A percentile compares a stretch with the other conserved stretches of the same genome.
phyloP scores from a whole-genome alignment of 202 grass and related monocot species.

The Setaria viridis region DNA sequence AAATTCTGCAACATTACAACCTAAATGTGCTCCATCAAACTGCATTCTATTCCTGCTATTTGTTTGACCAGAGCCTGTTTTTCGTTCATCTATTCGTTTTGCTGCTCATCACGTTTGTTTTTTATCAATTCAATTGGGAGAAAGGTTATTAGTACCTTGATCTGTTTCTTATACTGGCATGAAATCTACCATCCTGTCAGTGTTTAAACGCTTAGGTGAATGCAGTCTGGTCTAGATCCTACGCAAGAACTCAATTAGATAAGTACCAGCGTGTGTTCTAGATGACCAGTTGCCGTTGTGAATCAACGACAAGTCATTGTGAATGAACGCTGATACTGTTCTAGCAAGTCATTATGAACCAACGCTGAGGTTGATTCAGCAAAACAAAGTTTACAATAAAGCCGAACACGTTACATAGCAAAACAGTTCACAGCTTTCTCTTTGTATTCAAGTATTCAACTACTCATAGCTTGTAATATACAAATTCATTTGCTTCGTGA shows the following conservation, averaged over 20 bases:
- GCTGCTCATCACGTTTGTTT: background rate
- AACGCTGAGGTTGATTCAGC: background rate
- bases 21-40: conserved; percentile 4
- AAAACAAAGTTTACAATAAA: background rate
- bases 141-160: background rate
- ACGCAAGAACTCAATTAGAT: too few species aligned
- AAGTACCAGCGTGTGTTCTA: too few species aligned
- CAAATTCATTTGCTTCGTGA: conserved; percentile 7
- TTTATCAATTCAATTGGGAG: background rate
- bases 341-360: too few species aligned
- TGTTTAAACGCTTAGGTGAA: too few species aligned
- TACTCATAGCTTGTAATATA: background rate
- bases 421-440: background rate
- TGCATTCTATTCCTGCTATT: background rate
- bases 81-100: background rate
- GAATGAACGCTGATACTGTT: too few species aligned
- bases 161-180: background rate
- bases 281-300: too few species aligned
- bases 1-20: background rate
- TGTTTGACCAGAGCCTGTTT: background rate
- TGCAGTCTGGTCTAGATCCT: too few species aligned
- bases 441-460: background rate
- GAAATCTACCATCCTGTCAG: background rate
- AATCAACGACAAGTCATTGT: too few species aligned
- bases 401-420: too few species aligned